Evolutionary conservation across 208 protist genomes (phyloP).

Genomic region (Porcisia deanei): DNA sequence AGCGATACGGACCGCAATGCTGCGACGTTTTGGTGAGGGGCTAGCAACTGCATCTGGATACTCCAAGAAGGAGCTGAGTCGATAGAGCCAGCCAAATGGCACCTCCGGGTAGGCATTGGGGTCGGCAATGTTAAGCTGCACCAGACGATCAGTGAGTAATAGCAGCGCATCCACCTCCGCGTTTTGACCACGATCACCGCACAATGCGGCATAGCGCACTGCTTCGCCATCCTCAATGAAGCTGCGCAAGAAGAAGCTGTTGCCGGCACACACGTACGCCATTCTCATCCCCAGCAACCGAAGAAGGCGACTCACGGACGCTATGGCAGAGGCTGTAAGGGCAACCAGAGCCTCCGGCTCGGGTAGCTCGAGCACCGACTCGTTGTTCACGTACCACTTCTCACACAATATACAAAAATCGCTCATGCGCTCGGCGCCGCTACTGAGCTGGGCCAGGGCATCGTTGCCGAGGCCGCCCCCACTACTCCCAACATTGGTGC

Average conservation of each 20-base stretch:
- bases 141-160: constrained; percentile 51
- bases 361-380: constrained; percentile 57
- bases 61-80: constrained; percentile 65
- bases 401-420: constrained; percentile 74
- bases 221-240: constrained; percentile 34
- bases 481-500: constrained; percentile 10
- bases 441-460: constrained; percentile 16
- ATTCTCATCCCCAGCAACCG: constrained; percentile 81
- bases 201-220: constrained; percentile 63
- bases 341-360: constrained; percentile 42
- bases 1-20: constrained; percentile 57
- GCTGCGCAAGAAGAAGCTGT: constrained; percentile 43
- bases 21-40: constrained; percentile 57
- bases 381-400: constrained; percentile 70
- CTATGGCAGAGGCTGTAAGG: constrained; percentile 43
- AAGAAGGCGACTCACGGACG: constrained; percentile 74
- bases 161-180: constrained; percentile 74
- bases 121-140: constrained; percentile 48
- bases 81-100: constrained; percentile 86
- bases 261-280: constrained; percentile 49
- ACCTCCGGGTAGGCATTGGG: constrained; percentile 54
- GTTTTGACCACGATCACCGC: constrained; percentile 70
- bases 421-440: constrained; percentile 68
- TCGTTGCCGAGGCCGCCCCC: background rate
- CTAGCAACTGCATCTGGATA: constrained; percentile 42